A percentile compares a stretch with the other conserved stretches of the same genome.
Evolutionary conservation across 805 yeast genomes (phyloP).

Genomic region (Brettanomyces anomalus): DNA sequence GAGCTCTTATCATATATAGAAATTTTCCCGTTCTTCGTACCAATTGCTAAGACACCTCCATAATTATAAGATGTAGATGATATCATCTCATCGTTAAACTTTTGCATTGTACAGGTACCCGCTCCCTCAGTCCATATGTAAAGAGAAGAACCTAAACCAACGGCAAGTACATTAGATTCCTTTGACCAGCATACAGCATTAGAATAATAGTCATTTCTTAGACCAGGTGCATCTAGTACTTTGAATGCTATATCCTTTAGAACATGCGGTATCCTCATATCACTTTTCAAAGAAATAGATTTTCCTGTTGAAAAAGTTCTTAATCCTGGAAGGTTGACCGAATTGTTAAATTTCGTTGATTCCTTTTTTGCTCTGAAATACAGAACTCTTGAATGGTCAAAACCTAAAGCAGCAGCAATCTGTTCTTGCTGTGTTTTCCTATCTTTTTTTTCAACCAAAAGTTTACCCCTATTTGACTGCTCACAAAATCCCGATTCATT

Average conservation of each 20-base stretch:
- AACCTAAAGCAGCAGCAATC: constrained; percentile 44
- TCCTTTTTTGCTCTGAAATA: constrained; percentile 18
- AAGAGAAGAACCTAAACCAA: constrained; percentile 53
- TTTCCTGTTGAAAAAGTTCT: background rate
- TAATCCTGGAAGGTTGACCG: no score
- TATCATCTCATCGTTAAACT: constrained; percentile 33
- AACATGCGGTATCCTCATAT: constrained; percentile 1
- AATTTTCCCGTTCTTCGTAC: constrained; percentile 49
- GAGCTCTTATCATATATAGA: constrained; percentile 25
- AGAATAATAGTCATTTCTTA: constrained; percentile 71
- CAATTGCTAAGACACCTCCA: constrained; percentile 40
- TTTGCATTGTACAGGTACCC: constrained; percentile 37
- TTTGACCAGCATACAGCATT: constrained; percentile 69
- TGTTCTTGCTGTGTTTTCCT: constrained; percentile 23
- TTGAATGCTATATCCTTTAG: constrained; percentile 32
- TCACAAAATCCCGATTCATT: no score
- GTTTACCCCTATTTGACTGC: no score
- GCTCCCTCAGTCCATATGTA: constrained; percentile 53
- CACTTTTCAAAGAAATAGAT: background rate
- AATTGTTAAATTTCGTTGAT: no score
- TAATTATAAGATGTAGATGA: constrained; percentile 52
- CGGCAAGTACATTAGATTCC: constrained; percentile 41
- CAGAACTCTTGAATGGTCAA: constrained; percentile 33
- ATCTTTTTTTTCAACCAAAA: no score
- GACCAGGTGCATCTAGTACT: constrained; percentile 59